Base-by-base conservation (phyloP, 2,329 filamentous ascomycete genomes). In the Botrytis tulipae region DNA sequence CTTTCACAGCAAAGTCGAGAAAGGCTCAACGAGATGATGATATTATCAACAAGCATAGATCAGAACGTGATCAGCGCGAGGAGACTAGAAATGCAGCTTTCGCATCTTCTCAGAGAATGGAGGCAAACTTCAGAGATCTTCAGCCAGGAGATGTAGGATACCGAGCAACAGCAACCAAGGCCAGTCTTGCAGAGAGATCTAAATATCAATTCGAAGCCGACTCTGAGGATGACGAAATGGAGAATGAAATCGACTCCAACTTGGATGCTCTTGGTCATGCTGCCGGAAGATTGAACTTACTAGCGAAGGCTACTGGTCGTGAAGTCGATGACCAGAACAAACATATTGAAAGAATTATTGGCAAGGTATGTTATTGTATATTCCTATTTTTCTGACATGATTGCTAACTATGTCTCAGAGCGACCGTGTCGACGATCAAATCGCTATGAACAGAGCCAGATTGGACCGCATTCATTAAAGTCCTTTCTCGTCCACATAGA, bases 391-490 rank as follows among this genome's bases (percentile, higher is more conserved):
- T 76, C 40, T 35, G 32, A 63, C 18, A 22, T 20, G 16, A 63
- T 25, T 62, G 60, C 82, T 85, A 80, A 84, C 74, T 46, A 60
- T 62, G 18, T 63, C 71, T 71, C 82, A 93, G 93, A 95, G 91
- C 83, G 94, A 97, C 81, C 88, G 86, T 78, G 93, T 97, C 77
- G 92, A 94, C 82, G 92, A 95, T 77, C 89, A 92, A 80, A 93
- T 95, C 79, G 89, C 90, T 74, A 90, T 93, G 87, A 95, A 95
- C 85, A 87, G 92, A 76, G 89, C 91, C 44, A 79, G 79, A 73
- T 75, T 81, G 73, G 80, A 81, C 68, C 79, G 80, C 18, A 81
- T 81, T 32, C 76, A 78, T 54, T 81, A 73, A 76, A 67, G 4
- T 18, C 9, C 5, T 8, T 25, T 51, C 18, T 16, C 48, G 18